These are phyloP conservation scores for Thermothelomyces thermophilus DNA, from an alignment of 2,329 filamentous ascomycete species.

Conservation along the genomic window DNA sequence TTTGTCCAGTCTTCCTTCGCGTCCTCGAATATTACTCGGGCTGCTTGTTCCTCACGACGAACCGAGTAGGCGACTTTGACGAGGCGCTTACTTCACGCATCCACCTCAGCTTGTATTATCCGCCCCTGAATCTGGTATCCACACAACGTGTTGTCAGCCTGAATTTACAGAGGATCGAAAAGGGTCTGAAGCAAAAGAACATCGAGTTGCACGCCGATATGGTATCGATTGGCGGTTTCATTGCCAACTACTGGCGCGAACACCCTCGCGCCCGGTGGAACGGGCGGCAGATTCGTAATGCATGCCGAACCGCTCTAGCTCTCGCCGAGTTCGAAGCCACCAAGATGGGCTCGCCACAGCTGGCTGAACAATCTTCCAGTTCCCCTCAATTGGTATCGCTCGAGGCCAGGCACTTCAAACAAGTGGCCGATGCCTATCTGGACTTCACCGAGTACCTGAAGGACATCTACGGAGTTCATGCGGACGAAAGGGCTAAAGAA, in stretches of 20 bases:
- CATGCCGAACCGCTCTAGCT: constrained; percentile 1
- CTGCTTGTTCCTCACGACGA: constrained; percentile 26
- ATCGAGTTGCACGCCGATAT: neutral
- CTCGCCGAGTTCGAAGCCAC: too few species aligned
- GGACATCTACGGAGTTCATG: too few species aligned
- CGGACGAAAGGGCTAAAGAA: too few species aligned
- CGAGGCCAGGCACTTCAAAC: too few species aligned
- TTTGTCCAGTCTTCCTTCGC: constrained; percentile 20
- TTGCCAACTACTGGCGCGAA: constrained; percentile 7
- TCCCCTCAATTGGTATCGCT: too few species aligned
- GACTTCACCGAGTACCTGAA: too few species aligned
- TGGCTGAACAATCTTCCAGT: too few species aligned
- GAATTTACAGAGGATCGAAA: neutral
- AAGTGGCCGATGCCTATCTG: too few species aligned
- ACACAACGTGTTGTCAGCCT: too few species aligned
- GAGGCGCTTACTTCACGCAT: constrained; percentile 27
- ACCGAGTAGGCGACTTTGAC: constrained; percentile 32
- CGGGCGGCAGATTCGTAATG: constrained; percentile 14
- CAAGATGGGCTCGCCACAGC: too few species aligned
- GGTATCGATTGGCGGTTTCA: too few species aligned
- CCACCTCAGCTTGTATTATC: constrained; percentile 16
- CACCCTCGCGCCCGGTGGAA: constrained; percentile 26
- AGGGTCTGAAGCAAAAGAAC: constrained; percentile 1
- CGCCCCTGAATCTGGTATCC: neutral
- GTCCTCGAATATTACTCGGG: constrained; percentile 26